Base-by-base conservation (phyloP, 163 green algal genomes). In the Prototheca stagnorum region DNA sequence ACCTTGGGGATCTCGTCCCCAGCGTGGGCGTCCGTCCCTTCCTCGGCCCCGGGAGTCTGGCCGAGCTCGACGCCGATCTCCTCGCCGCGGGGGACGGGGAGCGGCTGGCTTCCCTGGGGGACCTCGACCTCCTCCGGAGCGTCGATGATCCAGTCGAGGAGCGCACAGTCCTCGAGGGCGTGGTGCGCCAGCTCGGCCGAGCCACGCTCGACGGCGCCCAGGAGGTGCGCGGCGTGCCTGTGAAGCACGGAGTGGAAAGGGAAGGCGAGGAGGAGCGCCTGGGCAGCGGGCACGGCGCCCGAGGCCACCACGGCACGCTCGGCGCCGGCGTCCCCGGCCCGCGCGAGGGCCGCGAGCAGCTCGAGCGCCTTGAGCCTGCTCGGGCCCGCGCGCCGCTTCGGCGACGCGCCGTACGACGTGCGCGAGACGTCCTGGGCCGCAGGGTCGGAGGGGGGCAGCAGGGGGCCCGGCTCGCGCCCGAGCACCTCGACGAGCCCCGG, bases 211-310 rank as follows among this genome's bases (percentile, higher is more conserved):
- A 87, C 54, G 1, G 60, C 59, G 3, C 59, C 67, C 2, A 93
- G 27, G 44, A 93, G 70, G 5, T 52, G 55, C n/a, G 62, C 51
- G n/a, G 86, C 75, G 34, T 74, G 65, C 45, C 84, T 74, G 54
- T 97, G 88, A 47, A 97, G 65, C 39, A 88, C 61, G 66, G 94
- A 95, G 73, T 97, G 93, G 83, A 96, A 97, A 22, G 89, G 88
- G 64, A 83, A 88, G 9, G 37, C 42, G 37, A 66, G 44, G 53
- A 93, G 88, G 16, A 93, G 72, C 20, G 77, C 55, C 61, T 90
- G 61, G 54, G 67, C 75, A 12, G 58, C 35, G 15, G 58, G 45
- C 24, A 85, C 40, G 17, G 64, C 67, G 16, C 48, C 58, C 4
- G 56, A 54, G 20, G 51, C 46, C 14, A 88, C 62, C 3, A 93